Percentiles rank a stretch among this genome's conserved stretches.
These are phyloP conservation scores for Nakataea oryzae DNA, from an alignment of 2,329 filamentous ascomycete species.

Conservation along the genomic window DNA sequence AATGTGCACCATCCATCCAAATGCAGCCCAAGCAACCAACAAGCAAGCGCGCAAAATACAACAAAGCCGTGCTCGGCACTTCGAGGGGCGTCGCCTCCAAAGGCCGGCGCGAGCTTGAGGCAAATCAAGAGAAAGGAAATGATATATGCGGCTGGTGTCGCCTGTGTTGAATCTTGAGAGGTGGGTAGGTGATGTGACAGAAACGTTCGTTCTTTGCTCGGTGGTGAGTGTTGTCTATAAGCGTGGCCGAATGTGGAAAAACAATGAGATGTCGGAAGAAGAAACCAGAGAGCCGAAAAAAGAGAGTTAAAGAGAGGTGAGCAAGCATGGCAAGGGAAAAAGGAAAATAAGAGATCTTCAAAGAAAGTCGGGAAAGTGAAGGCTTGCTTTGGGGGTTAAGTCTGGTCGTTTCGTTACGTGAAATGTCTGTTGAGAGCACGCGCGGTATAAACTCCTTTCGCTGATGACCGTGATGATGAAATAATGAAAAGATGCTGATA, in stretches of 20 bases:
- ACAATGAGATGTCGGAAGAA: neutral
- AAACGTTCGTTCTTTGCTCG: neutral
- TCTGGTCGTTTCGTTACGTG: neutral
- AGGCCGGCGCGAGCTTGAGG: neutral
- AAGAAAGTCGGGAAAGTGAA: slow-evolving; percentile 5
- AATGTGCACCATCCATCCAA: neutral
- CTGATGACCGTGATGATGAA: neutral
- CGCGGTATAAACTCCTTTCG: neutral
- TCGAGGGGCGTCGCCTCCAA: neutral
- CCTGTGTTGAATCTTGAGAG: neutral
- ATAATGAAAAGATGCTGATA: neutral
- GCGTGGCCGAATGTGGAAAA: neutral
- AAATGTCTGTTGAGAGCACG: neutral
- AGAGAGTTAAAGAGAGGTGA: neutral
- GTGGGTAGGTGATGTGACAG: neutral
- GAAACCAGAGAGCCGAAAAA: neutral
- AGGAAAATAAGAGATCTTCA: slow-evolving; percentile 1
- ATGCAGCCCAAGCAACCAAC: neutral
- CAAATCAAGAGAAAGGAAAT: neutral
- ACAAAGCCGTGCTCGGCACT: neutral
- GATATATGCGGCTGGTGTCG: neutral
- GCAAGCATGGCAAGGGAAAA: neutral
- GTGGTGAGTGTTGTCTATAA: neutral
- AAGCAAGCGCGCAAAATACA: neutral
- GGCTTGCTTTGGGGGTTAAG: neutral